Evolutionary conservation across 768 basidiomycete species (phyloP), one percentile per base, ranked within the genome.

Genomic region (Trametopsis cervina): DNA sequence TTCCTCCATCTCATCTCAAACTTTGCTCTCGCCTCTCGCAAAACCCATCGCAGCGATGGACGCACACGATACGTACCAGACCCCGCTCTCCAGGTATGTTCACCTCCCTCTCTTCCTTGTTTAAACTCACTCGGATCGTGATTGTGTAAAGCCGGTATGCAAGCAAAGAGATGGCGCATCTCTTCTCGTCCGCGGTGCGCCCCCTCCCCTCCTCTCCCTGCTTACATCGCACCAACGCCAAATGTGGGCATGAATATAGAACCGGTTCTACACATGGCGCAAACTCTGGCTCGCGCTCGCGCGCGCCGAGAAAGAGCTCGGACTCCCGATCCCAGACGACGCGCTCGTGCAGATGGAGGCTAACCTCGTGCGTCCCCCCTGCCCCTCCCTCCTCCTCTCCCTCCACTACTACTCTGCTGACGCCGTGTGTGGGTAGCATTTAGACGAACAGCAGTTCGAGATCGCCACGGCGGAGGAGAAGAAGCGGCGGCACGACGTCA

Each of bases 401-500:
- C 15, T 33, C 51, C 21, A 15, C 17, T 3, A 2, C 22, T 24
- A 29, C 40, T 41, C 3, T 25, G 21, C 17, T 13, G 18, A 27
- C 36, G 26, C 13, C 51, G 38, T 48, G 52, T 17, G 54, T 51
- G 17, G 27, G 11, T 57, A 94, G 92, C 64, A 85, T 40, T 68
- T 98, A 24, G 91, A 92, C 47, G 84, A 80, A 10, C 80, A 85
- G 41, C 96, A 99, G 69, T 95, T 98, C 60, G 85, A 83, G 54
- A 74, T 89, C 45, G 96, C 96, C 1, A 94, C 92, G 0, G 70
- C 77, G 47, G 96, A 99, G 66, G 96, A 99, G 70, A 98, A 96
- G 73, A 96, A 92, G 69, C 72, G 96, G 21, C 77, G 96, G 11
- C 96, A 99, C 69, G 96, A 99, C 67, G 96, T 99, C 38, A 99